Percentiles rank a stretch among this genome's conserved stretches.
phyloP scores from a whole-genome alignment of 2,329 filamentous ascomycete species.

The Claviceps arundinis region DNA sequence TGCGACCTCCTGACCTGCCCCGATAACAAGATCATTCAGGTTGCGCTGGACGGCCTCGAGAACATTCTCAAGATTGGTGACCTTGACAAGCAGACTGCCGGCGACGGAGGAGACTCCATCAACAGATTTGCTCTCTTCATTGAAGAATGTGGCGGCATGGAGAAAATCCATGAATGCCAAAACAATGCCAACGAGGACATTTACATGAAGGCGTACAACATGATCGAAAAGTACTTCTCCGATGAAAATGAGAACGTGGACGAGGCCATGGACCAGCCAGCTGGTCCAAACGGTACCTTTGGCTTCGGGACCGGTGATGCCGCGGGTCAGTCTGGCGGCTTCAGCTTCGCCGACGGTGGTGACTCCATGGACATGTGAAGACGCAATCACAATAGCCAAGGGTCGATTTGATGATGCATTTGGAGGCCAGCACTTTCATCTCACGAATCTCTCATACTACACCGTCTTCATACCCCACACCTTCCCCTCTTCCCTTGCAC shows the following conservation, averaged over 20 bases:
- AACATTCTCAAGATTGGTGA: slow-evolving; percentile 99
- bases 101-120: slow-evolving; percentile 62
- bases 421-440: not conserved
- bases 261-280: slow-evolving; percentile 58
- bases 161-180: slow-evolving; percentile 99
- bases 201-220: slow-evolving; percentile 99
- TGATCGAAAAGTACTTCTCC: slow-evolving; percentile 99
- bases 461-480: slow-evolving; percentile 5
- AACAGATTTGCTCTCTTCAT: slow-evolving; percentile 98
- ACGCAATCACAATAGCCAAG: not conserved
- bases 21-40: slow-evolving; percentile 99
- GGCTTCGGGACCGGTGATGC: slow-evolving; percentile 57
- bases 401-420: not conserved
- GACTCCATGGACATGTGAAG: slow-evolving; percentile 56
- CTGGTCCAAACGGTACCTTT: slow-evolving; percentile 60
- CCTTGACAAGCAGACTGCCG: slow-evolving; percentile 86
- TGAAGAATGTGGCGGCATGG: slow-evolving; percentile 97
- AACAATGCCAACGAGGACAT: slow-evolving; percentile 99
- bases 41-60: slow-evolving; percentile 92
- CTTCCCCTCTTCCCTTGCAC: slow-evolving; percentile 1
- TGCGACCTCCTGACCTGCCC: slow-evolving; percentile 92
- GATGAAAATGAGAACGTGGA: slow-evolving; percentile 93
- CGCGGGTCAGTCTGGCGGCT: slow-evolving; percentile 56
- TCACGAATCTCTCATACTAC: slow-evolving; percentile 1
- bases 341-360: slow-evolving; percentile 76